phyloP scores from a whole-genome alignment of 2,329 filamentous ascomycete genomes.

The Ascomycota sp. region DNA sequence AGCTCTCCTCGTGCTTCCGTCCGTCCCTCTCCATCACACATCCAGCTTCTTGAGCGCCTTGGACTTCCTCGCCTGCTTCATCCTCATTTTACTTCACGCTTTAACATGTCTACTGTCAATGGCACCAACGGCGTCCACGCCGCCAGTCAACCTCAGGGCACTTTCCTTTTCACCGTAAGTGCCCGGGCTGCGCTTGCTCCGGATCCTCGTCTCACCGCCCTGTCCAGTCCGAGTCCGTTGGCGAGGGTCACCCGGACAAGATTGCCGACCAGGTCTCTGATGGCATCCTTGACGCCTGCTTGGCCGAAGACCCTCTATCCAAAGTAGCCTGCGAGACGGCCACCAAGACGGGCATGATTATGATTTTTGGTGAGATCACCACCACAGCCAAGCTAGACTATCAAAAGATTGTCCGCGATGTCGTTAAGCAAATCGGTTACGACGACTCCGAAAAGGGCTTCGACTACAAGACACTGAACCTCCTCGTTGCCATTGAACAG shows the following conservation, averaged over 20 bases:
- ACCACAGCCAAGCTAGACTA: conserved; percentile 93
- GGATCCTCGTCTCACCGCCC: too few species aligned
- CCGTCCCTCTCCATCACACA: too few species aligned
- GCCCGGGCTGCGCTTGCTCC: not conserved
- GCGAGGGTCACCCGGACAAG: conserved; percentile 88
- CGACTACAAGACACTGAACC: conserved; percentile 99
- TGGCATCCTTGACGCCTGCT: conserved; percentile 94
- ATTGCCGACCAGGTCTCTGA: conserved; percentile 97
- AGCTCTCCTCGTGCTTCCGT: too few species aligned
- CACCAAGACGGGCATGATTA: conserved; percentile 99
- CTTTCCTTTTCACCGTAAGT: conserved; percentile 65
- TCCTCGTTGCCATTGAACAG: conserved; percentile 96
- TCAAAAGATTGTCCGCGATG: conserved; percentile 85
- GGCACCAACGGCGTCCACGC: conserved; percentile 20
- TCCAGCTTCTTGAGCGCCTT: not conserved
- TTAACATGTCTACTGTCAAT: conserved; percentile 37
- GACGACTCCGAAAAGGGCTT: conserved; percentile 95
- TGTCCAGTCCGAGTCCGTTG: conserved; percentile 59
- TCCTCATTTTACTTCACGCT: conserved; percentile 3
- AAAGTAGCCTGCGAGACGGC: conserved; percentile 99
- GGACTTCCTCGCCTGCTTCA: conserved; percentile 6
- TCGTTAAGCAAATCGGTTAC: conserved; percentile 98
- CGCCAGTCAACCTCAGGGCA: conserved; percentile 25
- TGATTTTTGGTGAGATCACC: conserved; percentile 97
- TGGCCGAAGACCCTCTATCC: conserved; percentile 84